Evolutionary conservation across 1,284 basidiomycete genomes (phyloP), one percentile per base, ranked within the genome.

Genomic region (Sanghuangporus weigelae): DNA sequence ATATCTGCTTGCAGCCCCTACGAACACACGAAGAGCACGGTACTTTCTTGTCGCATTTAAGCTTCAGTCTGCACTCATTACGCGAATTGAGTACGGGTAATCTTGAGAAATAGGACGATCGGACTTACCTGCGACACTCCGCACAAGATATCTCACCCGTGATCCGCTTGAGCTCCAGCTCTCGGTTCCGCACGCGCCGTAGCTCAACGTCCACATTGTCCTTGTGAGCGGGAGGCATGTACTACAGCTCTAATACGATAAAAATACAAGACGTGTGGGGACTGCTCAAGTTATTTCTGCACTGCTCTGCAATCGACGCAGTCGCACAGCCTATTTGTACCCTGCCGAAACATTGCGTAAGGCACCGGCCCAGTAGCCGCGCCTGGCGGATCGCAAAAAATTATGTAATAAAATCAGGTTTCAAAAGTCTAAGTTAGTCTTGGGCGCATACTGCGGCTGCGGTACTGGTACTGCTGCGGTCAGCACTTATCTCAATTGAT

Each of bases 1-100:
- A 63, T 19, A 63, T 51, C 8, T 55, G 49, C 26, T 58, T 39
- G 31, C 62, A 63, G 5, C 62, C 62, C 46, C 62, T 40, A 16
- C 62, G 62, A 10, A 57, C 49, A 44, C 62, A 63, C 14, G 62
- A 63, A 11, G 57, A 59, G 46, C 62, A 63, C n/a, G 62, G 62
- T 19, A 63, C 55, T 36, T 63, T 63, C 57, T 63, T 63, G n/a
- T 63, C 62, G 38, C 62, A 63, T 42, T 59, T 57, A 14, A 63
- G 56, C 40, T 63, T 63, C 26, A 63, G 26, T 50, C 62, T 63
- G 44, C 48, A n/a, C 23, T 16, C 31, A 19, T 1, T 1, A 62
- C 14, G 35, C 40, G 6, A 23, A 39, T 39, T 21, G 10, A 11
- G 19, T 19, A 39, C 49, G 36, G 10, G 26, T 46, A 21, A 19